Base-by-base conservation (phyloP, 306 rosid species). In the Rosa lucieae region DNA sequence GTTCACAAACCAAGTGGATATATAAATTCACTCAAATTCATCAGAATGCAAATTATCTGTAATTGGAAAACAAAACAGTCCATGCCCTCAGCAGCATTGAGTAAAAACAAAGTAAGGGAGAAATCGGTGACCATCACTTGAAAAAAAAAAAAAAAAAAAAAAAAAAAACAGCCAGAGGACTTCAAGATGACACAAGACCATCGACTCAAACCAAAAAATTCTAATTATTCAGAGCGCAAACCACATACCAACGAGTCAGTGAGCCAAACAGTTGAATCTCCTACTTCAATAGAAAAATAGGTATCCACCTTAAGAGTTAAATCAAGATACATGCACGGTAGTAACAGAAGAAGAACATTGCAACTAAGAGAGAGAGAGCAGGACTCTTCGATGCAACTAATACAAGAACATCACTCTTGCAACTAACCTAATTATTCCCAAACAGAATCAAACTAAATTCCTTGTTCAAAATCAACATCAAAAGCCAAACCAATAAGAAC, bases 1-100 rank as follows among this genome's bases (percentile, higher is more conserved):
- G 44, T 85, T 79, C 78, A 81, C 8, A 20, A 35, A 15, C 56
- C 10, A 23, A 74, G n/a, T 12, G 4, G 17, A 40, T 17, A 37
- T n/a, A 55, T 6, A 32, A 32, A 58, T n/a, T 55, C 2, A 40
- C 5, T 13, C 52, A 52, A 12, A 12, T 43, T 52, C 3, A 39
- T 20, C 40, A 13, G 67, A 67, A 39, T 37, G 17, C 12, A 49
- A 14, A 59, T 10, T 52, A 10, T 18, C 40, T 56, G 14, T 8
- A 10, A 40, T 42, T 4, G 3, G 15, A 72, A 46, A 71, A 58
- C n/a, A 8, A 53, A 26, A 42, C 35, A 32, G 49, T 32, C 39
- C 20, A 52, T 43, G 14, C 20, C 46, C 62, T 39, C 67, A 51
- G n/a, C 20, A 42, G 17, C 67, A 26, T 23, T 2, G 32, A 58